Conservation (phyloP, 2,329 filamentous ascomycete genomes). For the Apiospora koreana region DNA sequence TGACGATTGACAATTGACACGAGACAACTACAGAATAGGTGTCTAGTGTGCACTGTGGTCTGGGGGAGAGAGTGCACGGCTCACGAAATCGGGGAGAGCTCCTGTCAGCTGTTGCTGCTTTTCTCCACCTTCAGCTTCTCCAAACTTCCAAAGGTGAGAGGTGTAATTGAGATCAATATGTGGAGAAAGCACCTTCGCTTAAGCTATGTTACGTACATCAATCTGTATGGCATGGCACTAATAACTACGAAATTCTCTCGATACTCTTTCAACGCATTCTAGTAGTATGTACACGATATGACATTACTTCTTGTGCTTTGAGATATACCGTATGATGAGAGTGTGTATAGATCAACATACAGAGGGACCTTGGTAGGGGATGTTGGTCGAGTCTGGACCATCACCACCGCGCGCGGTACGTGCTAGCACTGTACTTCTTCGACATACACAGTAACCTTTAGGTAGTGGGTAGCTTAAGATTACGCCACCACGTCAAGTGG, state of each 20-base stretch:
- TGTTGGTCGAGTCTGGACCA: background rate
- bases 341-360: no score
- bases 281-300: no score
- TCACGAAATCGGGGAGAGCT: constrained; percentile 5
- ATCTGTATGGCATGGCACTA: background rate
- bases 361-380: no score
- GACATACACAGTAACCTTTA: no score
- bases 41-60: constrained; percentile 4
- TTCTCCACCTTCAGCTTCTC: background rate
- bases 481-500: background rate
- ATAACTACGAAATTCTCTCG: background rate
- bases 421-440: no score
- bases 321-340: no score
- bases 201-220: no score
- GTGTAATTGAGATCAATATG: background rate
- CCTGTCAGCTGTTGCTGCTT: background rate
- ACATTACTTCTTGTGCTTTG: no score
- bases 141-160: background rate
- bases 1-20: constrained; percentile 17
- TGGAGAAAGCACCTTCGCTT: background rate
- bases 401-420: no score
- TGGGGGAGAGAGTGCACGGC: constrained; percentile 1
- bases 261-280: no score
- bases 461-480: background rate
- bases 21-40: constrained; percentile 9